These are phyloP conservation scores for Ophiobolus disseminans DNA, from an alignment of 2,329 filamentous ascomycete species.

Conservation along the genomic window DNA sequence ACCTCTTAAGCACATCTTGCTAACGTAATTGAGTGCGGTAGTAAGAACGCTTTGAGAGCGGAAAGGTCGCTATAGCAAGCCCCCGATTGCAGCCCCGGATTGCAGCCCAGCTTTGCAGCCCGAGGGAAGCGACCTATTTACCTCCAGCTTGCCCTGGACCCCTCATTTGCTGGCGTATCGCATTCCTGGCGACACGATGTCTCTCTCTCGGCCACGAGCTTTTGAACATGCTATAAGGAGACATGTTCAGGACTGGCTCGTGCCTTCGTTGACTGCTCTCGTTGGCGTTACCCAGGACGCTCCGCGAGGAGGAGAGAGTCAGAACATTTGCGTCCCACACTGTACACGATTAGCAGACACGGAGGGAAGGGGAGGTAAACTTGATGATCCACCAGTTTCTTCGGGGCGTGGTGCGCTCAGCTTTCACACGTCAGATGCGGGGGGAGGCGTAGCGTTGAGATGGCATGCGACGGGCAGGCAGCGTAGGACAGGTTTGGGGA, in stretches of 20 bases:
- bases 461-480: too few species aligned
- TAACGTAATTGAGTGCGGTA: too few species aligned
- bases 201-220: not conserved
- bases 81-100: too few species aligned
- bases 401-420: too few species aligned
- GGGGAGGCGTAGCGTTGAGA: too few species aligned
- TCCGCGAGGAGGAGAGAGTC: conserved; percentile 1
- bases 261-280: conserved; percentile 2
- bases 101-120: not conserved
- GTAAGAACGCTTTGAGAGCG: too few species aligned
- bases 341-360: not conserved
- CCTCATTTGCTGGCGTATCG: not conserved
- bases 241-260: not conserved
- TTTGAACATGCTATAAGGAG: not conserved
- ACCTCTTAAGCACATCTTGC: too few species aligned
- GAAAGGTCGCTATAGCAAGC: too few species aligned
- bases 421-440: too few species aligned
- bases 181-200: not conserved
- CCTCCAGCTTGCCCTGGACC: not conserved
- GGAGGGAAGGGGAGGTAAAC: too few species aligned
- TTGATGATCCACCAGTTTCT: too few species aligned
- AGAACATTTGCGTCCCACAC: not conserved
- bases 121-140: not conserved
- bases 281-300: conserved; percentile 4
- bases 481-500: too few species aligned